A percentile compares a stretch with the other conserved stretches of the same genome.
Conservation (phyloP, 768 basidiomycete genomes). For the Xerocomus brunneocitrinus region DNA sequence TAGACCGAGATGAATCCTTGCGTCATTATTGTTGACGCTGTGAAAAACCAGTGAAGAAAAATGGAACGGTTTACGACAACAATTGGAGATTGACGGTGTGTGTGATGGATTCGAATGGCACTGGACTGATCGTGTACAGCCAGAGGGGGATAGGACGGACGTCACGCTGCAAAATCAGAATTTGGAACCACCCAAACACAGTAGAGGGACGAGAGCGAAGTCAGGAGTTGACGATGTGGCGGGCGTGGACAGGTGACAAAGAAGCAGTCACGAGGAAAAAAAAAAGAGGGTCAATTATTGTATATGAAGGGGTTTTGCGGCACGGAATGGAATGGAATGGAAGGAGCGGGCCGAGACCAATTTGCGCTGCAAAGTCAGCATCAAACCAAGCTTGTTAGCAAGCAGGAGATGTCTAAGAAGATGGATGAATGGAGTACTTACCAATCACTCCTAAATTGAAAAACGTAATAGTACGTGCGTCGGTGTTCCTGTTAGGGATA, state of each 20-base stretch:
- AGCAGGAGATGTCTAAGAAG: constrained; percentile 1
- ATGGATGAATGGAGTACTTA: constrained; percentile 13
- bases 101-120: constrained; percentile 10
- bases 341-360: constrained; percentile 2
- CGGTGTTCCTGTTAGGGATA: constrained; percentile 14
- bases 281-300: constrained; percentile 22
- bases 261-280: background rate
- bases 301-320: constrained; percentile 20
- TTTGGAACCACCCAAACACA: constrained; percentile 7
- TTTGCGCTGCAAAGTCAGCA: constrained; percentile 3
- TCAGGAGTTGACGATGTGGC: constrained; percentile 1
- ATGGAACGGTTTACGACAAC: constrained; percentile 19
- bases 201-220: background rate
- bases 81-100: constrained; percentile 12
- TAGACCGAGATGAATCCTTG: constrained; percentile 4
- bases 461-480: constrained; percentile 21
- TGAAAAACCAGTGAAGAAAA: constrained; percentile 9
- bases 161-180: constrained; percentile 1
- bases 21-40: constrained; percentile 9
- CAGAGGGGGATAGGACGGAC: background rate
- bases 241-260: constrained; percentile 3
- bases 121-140: constrained; percentile 2
- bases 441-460: constrained; percentile 11
- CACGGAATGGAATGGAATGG: constrained; percentile 7
- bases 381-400: constrained; percentile 19